phyloP scores from a whole-genome alignment of 2,329 filamentous ascomycete genomes.

The Fusarium anthophilum region DNA sequence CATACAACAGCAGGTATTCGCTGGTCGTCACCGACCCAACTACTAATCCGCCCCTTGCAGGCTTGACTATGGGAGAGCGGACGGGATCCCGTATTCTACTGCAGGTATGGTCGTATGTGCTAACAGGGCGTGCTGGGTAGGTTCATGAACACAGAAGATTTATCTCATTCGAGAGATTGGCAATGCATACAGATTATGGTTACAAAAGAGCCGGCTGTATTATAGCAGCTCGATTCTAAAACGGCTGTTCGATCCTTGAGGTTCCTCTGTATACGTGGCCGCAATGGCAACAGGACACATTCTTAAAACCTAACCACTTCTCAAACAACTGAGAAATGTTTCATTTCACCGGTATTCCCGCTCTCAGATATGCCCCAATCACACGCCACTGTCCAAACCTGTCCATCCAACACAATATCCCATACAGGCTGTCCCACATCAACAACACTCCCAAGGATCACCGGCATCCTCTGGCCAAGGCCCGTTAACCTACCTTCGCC shows the following conservation, averaged over 20 bases:
- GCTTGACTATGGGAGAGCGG: not conserved
- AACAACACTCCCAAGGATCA: conserved; percentile 46
- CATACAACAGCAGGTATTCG: conserved; percentile 28
- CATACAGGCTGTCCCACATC: conserved; percentile 50
- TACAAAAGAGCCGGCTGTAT: not conserved
- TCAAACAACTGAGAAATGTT: not conserved
- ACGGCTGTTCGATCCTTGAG: too few relatives aligned
- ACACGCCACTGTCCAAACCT: conserved; percentile 51
- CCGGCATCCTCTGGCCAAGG: conserved; percentile 43
- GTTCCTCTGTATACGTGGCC: not conserved
- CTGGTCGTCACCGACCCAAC: conserved; percentile 1
- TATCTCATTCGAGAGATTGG: too few relatives aligned
- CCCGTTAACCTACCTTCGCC: conserved; percentile 52
- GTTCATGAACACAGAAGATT: not conserved
- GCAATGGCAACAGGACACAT: not conserved
- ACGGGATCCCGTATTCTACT: not conserved
- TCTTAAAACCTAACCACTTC: not conserved
- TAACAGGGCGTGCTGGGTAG: not conserved
- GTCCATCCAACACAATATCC: conserved; percentile 49
- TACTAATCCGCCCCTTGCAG: not conserved
- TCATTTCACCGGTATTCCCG: not conserved
- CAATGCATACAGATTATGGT: not conserved
- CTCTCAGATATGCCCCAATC: conserved; percentile 47
- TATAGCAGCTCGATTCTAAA: not conserved
- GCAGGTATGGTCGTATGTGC: conserved; percentile 28